These are phyloP conservation scores for Salmacisia buchloeana DNA, from an alignment of 1,284 basidiomycete genomes.

Conservation along the genomic window DNA sequence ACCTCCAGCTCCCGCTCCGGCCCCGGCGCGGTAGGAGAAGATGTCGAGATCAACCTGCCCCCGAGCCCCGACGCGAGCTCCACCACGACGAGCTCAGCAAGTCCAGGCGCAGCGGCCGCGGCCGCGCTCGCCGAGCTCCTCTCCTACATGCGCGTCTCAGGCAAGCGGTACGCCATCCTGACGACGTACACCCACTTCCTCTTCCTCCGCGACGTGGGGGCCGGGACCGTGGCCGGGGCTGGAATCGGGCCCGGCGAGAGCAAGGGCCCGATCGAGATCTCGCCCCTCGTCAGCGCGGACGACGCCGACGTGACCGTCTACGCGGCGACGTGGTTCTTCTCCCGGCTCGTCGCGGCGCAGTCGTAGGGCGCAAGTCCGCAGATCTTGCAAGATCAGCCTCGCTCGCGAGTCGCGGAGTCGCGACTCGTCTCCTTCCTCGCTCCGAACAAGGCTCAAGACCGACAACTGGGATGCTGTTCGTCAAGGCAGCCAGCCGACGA, in stretches of 20 bases:
- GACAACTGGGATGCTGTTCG: no score
- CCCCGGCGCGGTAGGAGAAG: not conserved
- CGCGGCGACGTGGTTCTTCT: constrained; percentile 9
- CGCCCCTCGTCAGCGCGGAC: not conserved
- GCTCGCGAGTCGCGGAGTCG: no score
- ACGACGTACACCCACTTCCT: constrained; percentile 17
- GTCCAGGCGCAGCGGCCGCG: not conserved
- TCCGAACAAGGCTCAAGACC: no score
- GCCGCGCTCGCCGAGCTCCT: constrained; percentile 8
- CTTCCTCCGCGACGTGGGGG: constrained; percentile 11
- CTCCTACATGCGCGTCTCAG: constrained; percentile 11
- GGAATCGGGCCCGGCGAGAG: not conserved
- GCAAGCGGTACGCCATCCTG: constrained; percentile 6
- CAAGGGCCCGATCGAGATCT: constrained; percentile 7
- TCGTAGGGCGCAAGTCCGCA: not conserved
- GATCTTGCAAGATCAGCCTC: no score
- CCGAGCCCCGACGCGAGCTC: not conserved
- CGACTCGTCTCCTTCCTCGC: no score
- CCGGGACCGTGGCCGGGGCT: no score
- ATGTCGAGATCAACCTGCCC: not conserved
- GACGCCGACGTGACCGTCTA: constrained; percentile 10
- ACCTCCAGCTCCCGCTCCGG: no score
- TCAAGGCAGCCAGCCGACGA: no score
- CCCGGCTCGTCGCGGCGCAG: constrained; percentile 9
- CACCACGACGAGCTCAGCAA: no score